These are phyloP conservation scores for Coemansia sp. DNA, from an alignment of 192 early-diverging fungal species.

Conservation along the genomic window DNA sequence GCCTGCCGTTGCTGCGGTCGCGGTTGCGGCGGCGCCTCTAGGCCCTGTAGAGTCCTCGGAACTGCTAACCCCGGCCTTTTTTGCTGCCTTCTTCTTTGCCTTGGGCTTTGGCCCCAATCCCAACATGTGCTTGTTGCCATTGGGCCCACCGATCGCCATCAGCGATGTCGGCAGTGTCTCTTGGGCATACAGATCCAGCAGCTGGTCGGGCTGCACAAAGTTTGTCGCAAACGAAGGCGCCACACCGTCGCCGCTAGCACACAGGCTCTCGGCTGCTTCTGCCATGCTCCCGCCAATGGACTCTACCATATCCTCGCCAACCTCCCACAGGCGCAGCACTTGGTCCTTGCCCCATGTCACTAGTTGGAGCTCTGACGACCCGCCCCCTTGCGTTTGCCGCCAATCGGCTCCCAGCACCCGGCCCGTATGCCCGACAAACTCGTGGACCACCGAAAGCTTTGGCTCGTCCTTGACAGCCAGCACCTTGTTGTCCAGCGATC, in stretches of 20 bases:
- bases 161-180: constrained; percentile 15
- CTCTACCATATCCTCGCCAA: constrained; percentile 6
- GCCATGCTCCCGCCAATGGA: constrained; percentile 4
- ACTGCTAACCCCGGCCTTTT: constrained; percentile 1
- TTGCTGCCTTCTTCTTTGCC: neutral
- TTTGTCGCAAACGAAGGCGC: constrained; percentile 37
- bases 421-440: constrained; percentile 30
- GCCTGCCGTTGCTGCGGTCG: neutral
- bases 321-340: constrained; percentile 39
- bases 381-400: constrained; percentile 15
- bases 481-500: constrained; percentile 9
- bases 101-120: too few relatives aligned
- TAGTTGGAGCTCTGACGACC: constrained; percentile 17
- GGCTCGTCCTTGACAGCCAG: constrained; percentile 15
- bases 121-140: neutral
- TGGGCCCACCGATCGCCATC: constrained; percentile 7
- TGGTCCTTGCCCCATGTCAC: constrained; percentile 45
- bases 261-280: too few relatives aligned
- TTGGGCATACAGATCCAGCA: constrained; percentile 28
- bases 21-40: neutral
- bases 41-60: neutral
- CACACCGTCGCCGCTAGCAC: neutral
- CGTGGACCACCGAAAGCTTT: constrained; percentile 11
- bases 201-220: constrained; percentile 30
- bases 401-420: constrained; percentile 28